Conservation (phyloP, 1,284 basidiomycete genomes). For the Ustilago loliicola region DNA sequence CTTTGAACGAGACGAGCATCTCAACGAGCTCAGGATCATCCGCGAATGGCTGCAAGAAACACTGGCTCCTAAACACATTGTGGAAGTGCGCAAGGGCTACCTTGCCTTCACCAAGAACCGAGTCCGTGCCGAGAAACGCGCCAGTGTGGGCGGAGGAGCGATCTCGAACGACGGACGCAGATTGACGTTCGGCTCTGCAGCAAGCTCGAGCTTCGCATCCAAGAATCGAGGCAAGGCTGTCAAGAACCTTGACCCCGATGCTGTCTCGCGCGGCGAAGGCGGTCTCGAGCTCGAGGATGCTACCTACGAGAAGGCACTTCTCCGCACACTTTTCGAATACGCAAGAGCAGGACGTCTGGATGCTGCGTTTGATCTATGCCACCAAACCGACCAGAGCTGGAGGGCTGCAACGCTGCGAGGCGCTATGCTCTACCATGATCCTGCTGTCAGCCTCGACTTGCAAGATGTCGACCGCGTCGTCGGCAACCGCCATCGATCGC, state of each 20-base stretch:
- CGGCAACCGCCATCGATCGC: constrained; percentile 64
- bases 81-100: constrained; percentile 69
- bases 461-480: constrained; percentile 54
- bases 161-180: constrained; percentile 29
- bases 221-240: constrained; percentile 56
- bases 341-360: constrained; percentile 84
- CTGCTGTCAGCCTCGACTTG: constrained; percentile 37
- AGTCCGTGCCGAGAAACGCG: constrained; percentile 62
- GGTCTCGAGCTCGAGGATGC: constrained; percentile 63
- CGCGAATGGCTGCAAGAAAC: constrained; percentile 68
- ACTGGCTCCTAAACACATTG: constrained; percentile 54
- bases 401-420: constrained; percentile 87
- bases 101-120: constrained; percentile 67
- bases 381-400: constrained; percentile 89
- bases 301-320: constrained; percentile 81
- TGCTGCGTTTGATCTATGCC: constrained; percentile 84
- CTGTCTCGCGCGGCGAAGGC: constrained; percentile 57
- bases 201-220: constrained; percentile 42
- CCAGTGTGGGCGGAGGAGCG: constrained; percentile 30
- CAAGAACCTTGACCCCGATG: constrained; percentile 66
- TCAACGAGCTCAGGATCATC: constrained; percentile 67
- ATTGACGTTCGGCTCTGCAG: constrained; percentile 44
- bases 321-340: constrained; percentile 81
- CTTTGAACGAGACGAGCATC: constrained; percentile 52
- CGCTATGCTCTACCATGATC: constrained; percentile 72